These are phyloP conservation scores for Cryptococcus hybrid DNA, from an alignment of 1,284 basidiomycete genomes.

Conservation along the genomic window DNA sequence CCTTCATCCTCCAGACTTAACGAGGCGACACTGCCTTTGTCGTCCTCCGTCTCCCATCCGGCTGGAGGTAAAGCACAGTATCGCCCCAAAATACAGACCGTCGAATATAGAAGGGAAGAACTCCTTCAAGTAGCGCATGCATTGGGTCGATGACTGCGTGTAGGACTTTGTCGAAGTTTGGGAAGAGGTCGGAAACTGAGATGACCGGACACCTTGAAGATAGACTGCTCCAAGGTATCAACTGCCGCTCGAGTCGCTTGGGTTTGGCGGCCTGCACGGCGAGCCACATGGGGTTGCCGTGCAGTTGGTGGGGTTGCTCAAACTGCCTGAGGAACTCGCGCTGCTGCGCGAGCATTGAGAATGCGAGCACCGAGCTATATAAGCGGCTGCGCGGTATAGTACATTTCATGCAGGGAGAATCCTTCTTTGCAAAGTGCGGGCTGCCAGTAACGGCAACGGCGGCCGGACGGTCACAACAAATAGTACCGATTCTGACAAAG, in stretches of 20 bases:
- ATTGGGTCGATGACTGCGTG: neutral
- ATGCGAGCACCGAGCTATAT: neutral
- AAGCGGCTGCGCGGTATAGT: neutral
- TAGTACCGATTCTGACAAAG: neutral
- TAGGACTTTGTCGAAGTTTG: neutral
- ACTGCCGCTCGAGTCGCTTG: neutral
- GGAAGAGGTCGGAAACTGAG: neutral
- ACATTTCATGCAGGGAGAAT: neutral
- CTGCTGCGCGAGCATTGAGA: neutral
- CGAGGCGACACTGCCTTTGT: no score
- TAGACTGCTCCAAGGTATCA: neutral
- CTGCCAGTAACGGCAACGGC: neutral
- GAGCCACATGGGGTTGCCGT: neutral
- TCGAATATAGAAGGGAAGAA: neutral
- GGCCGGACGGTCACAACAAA: neutral
- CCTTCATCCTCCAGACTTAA: no score
- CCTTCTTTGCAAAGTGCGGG: neutral
- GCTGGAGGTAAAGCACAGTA: no score
- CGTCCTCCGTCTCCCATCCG: no score
- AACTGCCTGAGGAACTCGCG: neutral
- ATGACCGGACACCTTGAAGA: neutral
- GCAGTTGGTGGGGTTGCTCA: neutral
- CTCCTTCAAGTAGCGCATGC: no score
- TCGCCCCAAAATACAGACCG: neutral
- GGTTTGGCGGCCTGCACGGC: neutral